Evolutionary conservation across 2,329 filamentous ascomycete species (phyloP), one percentile per base, ranked within the genome.

Genomic region (Venturia effusa): DNA sequence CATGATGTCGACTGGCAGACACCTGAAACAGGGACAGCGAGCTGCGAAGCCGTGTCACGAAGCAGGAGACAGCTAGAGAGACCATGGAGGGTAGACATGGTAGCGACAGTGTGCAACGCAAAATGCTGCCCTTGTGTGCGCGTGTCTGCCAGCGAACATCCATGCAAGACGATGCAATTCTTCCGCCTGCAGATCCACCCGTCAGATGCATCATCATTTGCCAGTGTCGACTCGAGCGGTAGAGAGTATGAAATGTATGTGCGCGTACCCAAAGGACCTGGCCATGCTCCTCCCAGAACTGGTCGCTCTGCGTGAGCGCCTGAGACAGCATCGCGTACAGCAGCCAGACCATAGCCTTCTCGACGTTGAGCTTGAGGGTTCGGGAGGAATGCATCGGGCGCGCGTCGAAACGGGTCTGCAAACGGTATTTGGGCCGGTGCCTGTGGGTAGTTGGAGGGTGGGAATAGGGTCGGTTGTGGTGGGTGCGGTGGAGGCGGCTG

Each of bases 381-480:
- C 6, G 77, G 75, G 45, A 78, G 69, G 69, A 81, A 81, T 13
- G 78, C 77, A 67, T 81, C 78, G 71, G 76, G 77, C 67, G 80
- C 78, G 72, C 77, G 75, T 64, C 73, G 76, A 64, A 78, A 80
- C 27, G 78, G 76, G 67, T 81, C 79, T 64, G 75, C 69, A 70
- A 76, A 79, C 57, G 78, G 76, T 59, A 77, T 74, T 66, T 80
- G 78, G 45, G 77, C 68, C 13, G 77, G 74, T 43, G 77, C 66
- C 34, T 66, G 72, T 60, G 73, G 73, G 39, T 74, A 71, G n/a
- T 68, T 72, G n/a, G 69, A 61, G 66, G 66, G 63, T 68, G 70
- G 27, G 37, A 51, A 62, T 32, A 62, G 30, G 39, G 60, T 62
- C 32, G 63, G 55, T n/a, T 76, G 77, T 68, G 67, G 68, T 45